Evolutionary conservation across 768 basidiomycete species (phyloP), one percentile per base, ranked within the genome.

Genomic region (Tricholoma saponaceum): DNA sequence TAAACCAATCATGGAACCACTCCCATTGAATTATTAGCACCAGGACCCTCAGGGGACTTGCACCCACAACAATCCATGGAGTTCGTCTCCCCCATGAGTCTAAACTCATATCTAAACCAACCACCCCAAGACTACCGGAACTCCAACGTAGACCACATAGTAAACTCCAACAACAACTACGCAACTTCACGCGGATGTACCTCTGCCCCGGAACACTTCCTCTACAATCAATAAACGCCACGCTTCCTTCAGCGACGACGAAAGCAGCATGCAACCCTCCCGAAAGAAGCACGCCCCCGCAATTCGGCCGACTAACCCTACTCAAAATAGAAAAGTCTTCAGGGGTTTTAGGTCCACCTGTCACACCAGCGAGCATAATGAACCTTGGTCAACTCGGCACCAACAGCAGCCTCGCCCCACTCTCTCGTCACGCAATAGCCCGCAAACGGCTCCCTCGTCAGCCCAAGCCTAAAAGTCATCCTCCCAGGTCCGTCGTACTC

Each of bases 311-410:
- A 67, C 68, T 12, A 72, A 68, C 46, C 66, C 70, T 9, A 58
- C 62, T 28, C 28, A 56, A 41, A 51, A 33, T 18, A 67, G 68
- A 58, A 70, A 68, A 56, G 51, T 54, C 22, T 65, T 66, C 18
- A 65, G 74, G n/a, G 71, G 62, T 32, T 79, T 79, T 26, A 82
- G 78, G 57, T 85, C 84, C 77, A 4, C 95, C 95, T 5, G 92
- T 93, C 44, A 97, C 95, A 0, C 95, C 95, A 0, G 89, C 92
- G 0, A 90, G 85, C 57, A 89, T 98, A 66, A 92, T 98, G 91
- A 95, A 95, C 61, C 78, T 98, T 6, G 86, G 87, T 3, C 74
- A 81, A 33, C 69, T 88, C 2, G 83, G 85, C 5, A 73, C 82
- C 52, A 76, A 79, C 50, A 82, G 72, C 58, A 65, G 39, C 26